phyloP scores from a whole-genome alignment of 257 asterid species.

The Ligustrum vulgare region DNA sequence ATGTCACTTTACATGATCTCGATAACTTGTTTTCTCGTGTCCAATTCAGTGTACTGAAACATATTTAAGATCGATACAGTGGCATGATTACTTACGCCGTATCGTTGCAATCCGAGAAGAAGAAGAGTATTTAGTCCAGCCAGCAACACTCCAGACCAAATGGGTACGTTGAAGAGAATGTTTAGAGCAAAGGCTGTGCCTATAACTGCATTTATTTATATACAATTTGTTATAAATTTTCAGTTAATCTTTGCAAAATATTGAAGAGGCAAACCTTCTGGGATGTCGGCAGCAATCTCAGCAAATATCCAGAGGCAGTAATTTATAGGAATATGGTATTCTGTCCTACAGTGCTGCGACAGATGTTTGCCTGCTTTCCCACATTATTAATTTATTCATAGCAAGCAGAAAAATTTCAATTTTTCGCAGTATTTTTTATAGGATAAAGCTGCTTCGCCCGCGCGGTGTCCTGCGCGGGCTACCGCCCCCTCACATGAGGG shows the following conservation, averaged over 20 bases:
- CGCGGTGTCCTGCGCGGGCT: too few species aligned
- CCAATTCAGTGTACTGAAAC: neutral
- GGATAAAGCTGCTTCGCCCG: too few species aligned
- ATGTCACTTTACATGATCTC: too few species aligned
- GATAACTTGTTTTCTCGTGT: too few species aligned
- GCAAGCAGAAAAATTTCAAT: neutral
- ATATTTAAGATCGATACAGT: too few species aligned
- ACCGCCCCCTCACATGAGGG: too few species aligned
- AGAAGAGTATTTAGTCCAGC: constrained; percentile 33
- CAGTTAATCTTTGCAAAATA: too few species aligned
- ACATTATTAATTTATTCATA: neutral
- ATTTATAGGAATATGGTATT: constrained; percentile 22
- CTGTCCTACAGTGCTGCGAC: constrained; percentile 22
- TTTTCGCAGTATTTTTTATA: too few species aligned
- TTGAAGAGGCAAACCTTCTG: constrained; percentile 18
- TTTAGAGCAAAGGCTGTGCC: constrained; percentile 31
- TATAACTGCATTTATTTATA: constrained; percentile 14
- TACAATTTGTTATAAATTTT: too few species aligned
- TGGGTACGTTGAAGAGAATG: constrained; percentile 22
- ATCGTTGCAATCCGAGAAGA: constrained; percentile 22
- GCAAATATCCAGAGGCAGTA: constrained; percentile 31
- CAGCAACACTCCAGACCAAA: constrained; percentile 28
- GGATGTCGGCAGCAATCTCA: constrained; percentile 31
- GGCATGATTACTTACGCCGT: constrained; percentile 12
- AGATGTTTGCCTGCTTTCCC: constrained; percentile 27